Percentiles rank a stretch among this genome's conserved stretches.
Conservation (phyloP, 169 alveolate genomes). For the Eimeria praecox region DNA sequence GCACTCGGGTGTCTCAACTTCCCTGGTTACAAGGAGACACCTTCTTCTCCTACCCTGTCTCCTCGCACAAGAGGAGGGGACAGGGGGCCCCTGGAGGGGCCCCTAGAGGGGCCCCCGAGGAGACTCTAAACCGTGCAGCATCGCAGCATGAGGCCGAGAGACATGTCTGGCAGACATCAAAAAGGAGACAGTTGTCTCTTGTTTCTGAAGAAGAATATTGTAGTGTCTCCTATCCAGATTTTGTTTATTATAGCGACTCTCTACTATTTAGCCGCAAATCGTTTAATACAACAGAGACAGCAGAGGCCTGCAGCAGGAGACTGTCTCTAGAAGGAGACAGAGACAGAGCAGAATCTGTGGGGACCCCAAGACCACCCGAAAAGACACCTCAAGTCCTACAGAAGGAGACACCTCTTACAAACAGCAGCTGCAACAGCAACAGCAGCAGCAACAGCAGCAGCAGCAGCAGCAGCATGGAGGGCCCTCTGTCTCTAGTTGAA, state of each 20-base stretch:
- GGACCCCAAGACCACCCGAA: background rate
- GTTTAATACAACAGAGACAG: background rate
- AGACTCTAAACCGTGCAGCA: background rate
- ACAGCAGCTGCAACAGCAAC: background rate
- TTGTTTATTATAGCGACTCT: slow-evolving; percentile 16
- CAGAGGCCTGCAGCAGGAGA: background rate
- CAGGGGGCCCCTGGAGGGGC: background rate
- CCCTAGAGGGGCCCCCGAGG: background rate
- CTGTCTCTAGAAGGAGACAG: background rate
- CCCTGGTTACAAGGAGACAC: background rate
- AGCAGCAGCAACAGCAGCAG: background rate
- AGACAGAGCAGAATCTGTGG: background rate
- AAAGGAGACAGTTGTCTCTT: background rate
- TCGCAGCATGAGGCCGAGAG: background rate
- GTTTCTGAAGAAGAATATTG: background rate
- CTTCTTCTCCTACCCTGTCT: background rate
- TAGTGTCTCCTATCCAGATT: background rate
- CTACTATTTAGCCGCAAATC: slow-evolving; percentile 12
- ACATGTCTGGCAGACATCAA: too few relatives aligned
- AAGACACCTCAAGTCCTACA: background rate
- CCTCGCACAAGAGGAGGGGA: background rate
- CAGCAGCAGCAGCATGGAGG: slow-evolving; percentile 8
- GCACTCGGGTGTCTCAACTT: slow-evolving; percentile 9
- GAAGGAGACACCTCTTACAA: slow-evolving; percentile 11
- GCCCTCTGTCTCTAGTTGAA: background rate